Percentiles rank a stretch among this genome's conserved stretches.
phyloP scores from a whole-genome alignment of 768 basidiomycete species.

The Pulveroboletus sp. region DNA sequence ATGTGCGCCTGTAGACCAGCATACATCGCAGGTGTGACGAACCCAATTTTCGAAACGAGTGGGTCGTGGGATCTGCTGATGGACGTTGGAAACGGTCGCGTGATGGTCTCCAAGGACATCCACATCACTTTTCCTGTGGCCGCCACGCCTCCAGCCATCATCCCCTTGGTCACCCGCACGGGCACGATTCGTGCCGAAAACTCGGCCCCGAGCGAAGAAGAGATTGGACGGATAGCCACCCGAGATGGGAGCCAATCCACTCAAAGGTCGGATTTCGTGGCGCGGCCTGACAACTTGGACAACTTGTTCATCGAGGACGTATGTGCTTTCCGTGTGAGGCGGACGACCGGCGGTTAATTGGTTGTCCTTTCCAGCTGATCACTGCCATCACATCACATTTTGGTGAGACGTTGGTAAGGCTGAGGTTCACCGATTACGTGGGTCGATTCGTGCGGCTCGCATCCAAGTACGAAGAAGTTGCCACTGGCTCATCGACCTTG shows the following conservation, averaged over 20 bases:
- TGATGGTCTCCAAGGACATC: constrained; percentile 87
- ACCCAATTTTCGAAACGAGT: constrained; percentile 89
- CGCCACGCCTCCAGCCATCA: constrained; percentile 37
- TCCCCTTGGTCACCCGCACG: constrained; percentile 49
- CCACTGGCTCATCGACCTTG: constrained; percentile 64
- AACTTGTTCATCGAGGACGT: constrained; percentile 94
- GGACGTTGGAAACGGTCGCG: constrained; percentile 82
- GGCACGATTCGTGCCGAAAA: constrained; percentile 65
- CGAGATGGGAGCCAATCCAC: constrained; percentile 49
- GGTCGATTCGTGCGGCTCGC: constrained; percentile 84
- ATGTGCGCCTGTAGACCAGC: constrained; percentile 58
- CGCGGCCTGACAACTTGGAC: constrained; percentile 64
- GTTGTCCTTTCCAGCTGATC: constrained; percentile 47
- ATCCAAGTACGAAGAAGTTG: constrained; percentile 87
- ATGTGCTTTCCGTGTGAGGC: constrained; percentile 26
- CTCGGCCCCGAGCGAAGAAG: constrained; percentile 64
- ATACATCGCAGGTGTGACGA: constrained; percentile 95
- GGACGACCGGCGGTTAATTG: background rate
- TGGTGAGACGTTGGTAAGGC: constrained; percentile 83
- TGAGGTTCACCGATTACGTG: constrained; percentile 88
- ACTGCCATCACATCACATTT: constrained; percentile 88
- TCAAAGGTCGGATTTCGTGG: constrained; percentile 50
- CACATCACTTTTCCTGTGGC: constrained; percentile 49
- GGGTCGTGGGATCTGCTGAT: constrained; percentile 91
- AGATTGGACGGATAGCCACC: constrained; percentile 52